A percentile compares a stretch with the other conserved stretches of the same genome.
Conservation (phyloP, 2,329 filamentous ascomycete genomes). For the Neonectria punicea region DNA sequence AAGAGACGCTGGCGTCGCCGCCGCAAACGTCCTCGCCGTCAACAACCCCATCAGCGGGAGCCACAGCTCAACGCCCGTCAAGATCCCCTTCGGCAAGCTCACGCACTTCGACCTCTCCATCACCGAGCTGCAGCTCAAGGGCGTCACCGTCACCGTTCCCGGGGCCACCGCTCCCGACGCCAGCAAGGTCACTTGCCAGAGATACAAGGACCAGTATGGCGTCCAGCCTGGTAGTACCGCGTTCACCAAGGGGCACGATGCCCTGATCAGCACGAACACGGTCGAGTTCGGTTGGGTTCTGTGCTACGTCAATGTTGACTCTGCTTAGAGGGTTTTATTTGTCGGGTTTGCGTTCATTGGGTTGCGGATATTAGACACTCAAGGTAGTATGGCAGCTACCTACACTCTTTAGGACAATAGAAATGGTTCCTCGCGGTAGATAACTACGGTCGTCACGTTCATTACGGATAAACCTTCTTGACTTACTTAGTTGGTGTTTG, state of each 20-base stretch:
- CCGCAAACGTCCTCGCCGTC: slow-evolving; percentile 18
- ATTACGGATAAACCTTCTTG: neutral
- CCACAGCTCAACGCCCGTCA: neutral
- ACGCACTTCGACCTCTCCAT: slow-evolving; percentile 16
- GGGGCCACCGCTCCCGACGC: slow-evolving; percentile 5
- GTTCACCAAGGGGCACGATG: slow-evolving; percentile 17
- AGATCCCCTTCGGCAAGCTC: slow-evolving; percentile 20
- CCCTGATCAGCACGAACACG: slow-evolving; percentile 28
- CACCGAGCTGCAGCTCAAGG: slow-evolving; percentile 19
- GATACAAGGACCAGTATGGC: slow-evolving; percentile 34
- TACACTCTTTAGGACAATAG: neutral
- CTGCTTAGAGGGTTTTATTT: neutral
- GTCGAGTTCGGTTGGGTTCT: slow-evolving; percentile 33
- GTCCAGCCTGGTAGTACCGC: slow-evolving; percentile 26
- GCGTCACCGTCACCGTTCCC: slow-evolving; percentile 19
- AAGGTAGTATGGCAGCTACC: neutral
- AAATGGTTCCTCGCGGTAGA: neutral
- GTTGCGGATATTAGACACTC: neutral
- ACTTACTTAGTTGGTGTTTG: too few species aligned
- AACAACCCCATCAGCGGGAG: slow-evolving; percentile 2
- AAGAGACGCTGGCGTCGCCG: neutral
- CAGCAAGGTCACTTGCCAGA: slow-evolving; percentile 30
- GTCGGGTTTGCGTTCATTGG: neutral
- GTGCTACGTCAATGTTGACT: slow-evolving; percentile 23
- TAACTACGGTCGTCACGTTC: neutral